phyloP scores from a whole-genome alignment of 2,329 filamentous ascomycete species.

The Alternaria metachromatica region DNA sequence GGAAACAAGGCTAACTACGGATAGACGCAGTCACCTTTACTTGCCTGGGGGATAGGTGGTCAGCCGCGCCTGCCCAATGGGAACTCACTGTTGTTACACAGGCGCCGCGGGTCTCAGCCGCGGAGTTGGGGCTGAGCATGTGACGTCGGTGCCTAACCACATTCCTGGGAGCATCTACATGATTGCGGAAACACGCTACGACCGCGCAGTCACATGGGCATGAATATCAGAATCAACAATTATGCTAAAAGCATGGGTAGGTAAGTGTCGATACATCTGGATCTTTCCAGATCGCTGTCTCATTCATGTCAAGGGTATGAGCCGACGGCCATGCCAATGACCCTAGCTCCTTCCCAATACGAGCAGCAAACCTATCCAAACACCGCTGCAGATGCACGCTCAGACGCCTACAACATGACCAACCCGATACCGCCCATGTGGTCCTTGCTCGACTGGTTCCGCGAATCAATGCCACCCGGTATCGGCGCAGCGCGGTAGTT shows the following conservation, averaged over 20 bases:
- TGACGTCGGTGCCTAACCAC: background rate
- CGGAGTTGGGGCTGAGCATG: background rate
- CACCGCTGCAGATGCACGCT: background rate
- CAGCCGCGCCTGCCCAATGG: background rate
- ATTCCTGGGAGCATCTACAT: background rate
- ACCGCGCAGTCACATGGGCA: background rate
- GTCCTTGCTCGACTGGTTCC: conserved; percentile 78
- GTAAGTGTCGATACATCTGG: background rate
- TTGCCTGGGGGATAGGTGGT: background rate
- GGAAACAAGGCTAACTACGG: background rate
- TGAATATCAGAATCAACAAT: background rate
- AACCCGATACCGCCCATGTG: conserved; percentile 86
- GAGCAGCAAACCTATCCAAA: background rate
- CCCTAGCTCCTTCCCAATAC: background rate
- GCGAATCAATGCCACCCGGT: conserved; percentile 79
- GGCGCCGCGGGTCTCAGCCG: background rate
- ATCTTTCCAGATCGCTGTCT: background rate
- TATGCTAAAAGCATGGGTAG: background rate
- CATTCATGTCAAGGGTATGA: background rate
- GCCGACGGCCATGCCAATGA: background rate
- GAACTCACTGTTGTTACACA: background rate
- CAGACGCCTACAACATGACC: conserved; percentile 70
- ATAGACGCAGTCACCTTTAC: background rate
- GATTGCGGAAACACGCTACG: background rate
- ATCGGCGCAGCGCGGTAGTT: conserved; percentile 93